Base-by-base conservation (phyloP, 495 filamentous ascomycete species). In the Staphylotrichum tortipilum region DNA sequence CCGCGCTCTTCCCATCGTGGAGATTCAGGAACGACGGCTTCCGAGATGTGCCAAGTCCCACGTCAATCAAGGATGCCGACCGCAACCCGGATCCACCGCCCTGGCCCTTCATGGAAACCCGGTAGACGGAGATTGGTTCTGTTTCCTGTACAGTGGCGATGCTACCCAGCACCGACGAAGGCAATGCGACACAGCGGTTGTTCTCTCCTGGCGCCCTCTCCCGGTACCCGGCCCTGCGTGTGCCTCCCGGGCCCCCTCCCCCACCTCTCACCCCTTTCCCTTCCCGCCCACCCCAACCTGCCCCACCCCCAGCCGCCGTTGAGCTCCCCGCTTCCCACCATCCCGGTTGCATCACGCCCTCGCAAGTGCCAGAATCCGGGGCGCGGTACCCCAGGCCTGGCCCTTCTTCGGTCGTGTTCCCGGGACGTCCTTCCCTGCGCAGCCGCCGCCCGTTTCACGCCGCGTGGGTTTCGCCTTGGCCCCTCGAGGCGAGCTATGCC, bases 11-110 rank as follows among this genome's bases (percentile, higher is more conserved):
- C 62, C 57, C n/a, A 48, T 59, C 51, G 44, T 9, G 62, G 57
- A 49, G 42, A 59, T 55, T 46, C 49, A 61, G 62, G 62, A 65
- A 63, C 60, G 50, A 53, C 55, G 26, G 53, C 45, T 50, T 65
- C 62, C 62, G 62, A 61, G 53, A 61, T 52, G 55, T 41, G 33
- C 34, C 21, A 44, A 39, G 49, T 34, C 38, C 54, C 29, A 58
- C 49, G 47, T 52, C 35, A 60, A 56, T 49, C 43, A 56, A 58
- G 47, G 37, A 52, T 45, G 50, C 33, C 36, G 37, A 38, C 42
- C 35, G 23, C 23, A 44, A 60, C 60, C 62, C 46, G 52, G 62
- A 59, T 63, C 53, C 48, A 48, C 49, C 23, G 35, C n/a, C 30
- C 37, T 52, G 29, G 24, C 24, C 29, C n/a, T 40, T 24, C 21